A percentile compares a stretch with the other conserved stretches of the same genome.
phyloP scores from a whole-genome alignment of 768 basidiomycete species.

The Termitomyces sp. region DNA sequence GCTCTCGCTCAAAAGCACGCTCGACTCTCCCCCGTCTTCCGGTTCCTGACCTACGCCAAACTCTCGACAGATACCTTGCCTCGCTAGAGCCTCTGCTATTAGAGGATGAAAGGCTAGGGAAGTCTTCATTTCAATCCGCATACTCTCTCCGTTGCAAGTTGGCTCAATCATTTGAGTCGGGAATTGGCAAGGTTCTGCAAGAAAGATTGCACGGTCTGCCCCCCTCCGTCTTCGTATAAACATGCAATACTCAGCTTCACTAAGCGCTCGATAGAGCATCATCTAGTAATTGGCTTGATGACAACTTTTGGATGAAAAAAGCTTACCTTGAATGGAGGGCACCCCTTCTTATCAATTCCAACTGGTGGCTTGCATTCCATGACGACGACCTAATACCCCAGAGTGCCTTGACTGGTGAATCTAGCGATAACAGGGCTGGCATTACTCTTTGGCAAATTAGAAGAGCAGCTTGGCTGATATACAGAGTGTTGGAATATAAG shows the following conservation, averaged over 20 bases:
- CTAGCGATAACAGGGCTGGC: constrained; percentile 31
- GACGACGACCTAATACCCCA: constrained; percentile 65
- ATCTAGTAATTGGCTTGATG: constrained; percentile 90
- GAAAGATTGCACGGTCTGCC: constrained; percentile 65
- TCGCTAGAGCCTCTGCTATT: constrained; percentile 75
- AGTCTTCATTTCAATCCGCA: constrained; percentile 43
- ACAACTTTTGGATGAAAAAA: constrained; percentile 86
- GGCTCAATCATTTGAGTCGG: constrained; percentile 65
- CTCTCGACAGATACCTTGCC: constrained; percentile 71
- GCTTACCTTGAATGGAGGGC: constrained; percentile 86
- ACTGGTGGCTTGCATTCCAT: constrained; percentile 90
- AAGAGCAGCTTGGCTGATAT: constrained; percentile 76
- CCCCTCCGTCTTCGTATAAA: constrained; percentile 3
- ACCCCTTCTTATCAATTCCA: constrained; percentile 84
- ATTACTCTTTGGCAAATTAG: constrained; percentile 82
- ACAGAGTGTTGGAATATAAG: constrained; percentile 71
- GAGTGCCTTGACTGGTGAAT: constrained; percentile 28
- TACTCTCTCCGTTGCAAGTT: constrained; percentile 49
- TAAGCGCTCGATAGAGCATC: constrained; percentile 77
- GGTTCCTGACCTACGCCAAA: constrained; percentile 70
- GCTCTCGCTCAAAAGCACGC: constrained; percentile 1
- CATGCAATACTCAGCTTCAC: constrained; percentile 16
- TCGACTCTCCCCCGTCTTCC: constrained; percentile 60
- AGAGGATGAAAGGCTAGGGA: constrained; percentile 63
- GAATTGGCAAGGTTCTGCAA: constrained; percentile 65